phyloP scores from a whole-genome alignment of 306 rosid species.

The Echinosophora koreensis region DNA sequence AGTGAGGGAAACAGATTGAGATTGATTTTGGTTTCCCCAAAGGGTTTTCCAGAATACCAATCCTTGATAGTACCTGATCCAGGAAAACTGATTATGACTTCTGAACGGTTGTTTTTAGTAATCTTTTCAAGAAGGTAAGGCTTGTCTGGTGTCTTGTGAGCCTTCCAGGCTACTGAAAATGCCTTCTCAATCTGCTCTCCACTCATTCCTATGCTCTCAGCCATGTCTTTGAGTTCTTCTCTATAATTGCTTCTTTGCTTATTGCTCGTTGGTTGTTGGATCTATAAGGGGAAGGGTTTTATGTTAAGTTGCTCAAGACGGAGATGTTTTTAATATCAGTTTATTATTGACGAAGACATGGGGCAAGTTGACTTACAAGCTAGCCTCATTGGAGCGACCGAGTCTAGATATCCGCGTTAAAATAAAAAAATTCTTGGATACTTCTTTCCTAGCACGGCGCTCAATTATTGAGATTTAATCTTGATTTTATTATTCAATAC shows the following conservation, averaged over 20 bases:
- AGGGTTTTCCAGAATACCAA: slow-evolving; percentile 49
- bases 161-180: slow-evolving; percentile 41
- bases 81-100: slow-evolving; percentile 55
- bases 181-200: slow-evolving; percentile 50
- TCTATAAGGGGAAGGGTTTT: neutral
- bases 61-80: slow-evolving; percentile 52
- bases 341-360: neutral
- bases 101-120: slow-evolving; percentile 24
- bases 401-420: too few species aligned
- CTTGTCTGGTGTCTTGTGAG: slow-evolving; percentile 45
- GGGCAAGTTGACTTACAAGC: slow-evolving; percentile 3
- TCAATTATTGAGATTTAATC: too few species aligned
- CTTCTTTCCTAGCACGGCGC: too few species aligned
- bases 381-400: neutral
- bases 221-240: slow-evolving; percentile 42
- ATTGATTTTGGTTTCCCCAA: slow-evolving; percentile 62
- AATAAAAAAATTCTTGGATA: too few species aligned
- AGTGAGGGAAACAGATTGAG: slow-evolving; percentile 57
- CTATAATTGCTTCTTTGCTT: neutral
- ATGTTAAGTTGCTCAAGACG: neutral
- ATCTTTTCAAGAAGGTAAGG: slow-evolving; percentile 36
- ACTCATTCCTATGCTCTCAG: slow-evolving; percentile 4
- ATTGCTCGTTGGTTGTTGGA: neutral
- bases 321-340: neutral
- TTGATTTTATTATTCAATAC: too few species aligned